Evolutionary conservation across 441 rosid genomes (phyloP).

Genomic region (Manihot esculenta): DNA sequence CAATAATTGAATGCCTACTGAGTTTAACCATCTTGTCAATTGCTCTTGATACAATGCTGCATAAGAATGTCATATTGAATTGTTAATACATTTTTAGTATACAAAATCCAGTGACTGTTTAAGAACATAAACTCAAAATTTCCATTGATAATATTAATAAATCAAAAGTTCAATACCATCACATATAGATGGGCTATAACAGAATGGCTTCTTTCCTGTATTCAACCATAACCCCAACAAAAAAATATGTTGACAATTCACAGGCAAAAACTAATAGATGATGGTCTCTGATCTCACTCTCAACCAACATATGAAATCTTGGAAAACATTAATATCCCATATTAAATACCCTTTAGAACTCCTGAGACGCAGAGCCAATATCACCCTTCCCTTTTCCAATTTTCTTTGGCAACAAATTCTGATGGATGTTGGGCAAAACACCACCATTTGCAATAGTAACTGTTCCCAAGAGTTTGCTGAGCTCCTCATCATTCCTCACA

Average conservation of each 20-base stretch:
- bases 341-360: constrained; percentile 34
- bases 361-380: constrained; percentile 52
- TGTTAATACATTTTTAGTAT: no score
- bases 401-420: constrained; percentile 47
- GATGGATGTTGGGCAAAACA: constrained; percentile 56
- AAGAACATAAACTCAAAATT: neutral
- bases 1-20: no score
- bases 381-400: constrained; percentile 43
- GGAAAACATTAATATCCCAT: neutral
- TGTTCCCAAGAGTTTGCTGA: constrained; percentile 53
- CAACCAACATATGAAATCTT: neutral
- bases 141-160: neutral
- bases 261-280: neutral
- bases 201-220: neutral
- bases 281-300: neutral
- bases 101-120: neutral
- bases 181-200: neutral
- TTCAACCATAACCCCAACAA: neutral
- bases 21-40: neutral
- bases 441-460: constrained; percentile 65
- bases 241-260: neutral
- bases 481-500: constrained; percentile 54
- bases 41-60: no score
- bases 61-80: neutral
- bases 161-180: neutral